Conservation (phyloP, 306 rosid species). For the Fagus sylvatica region DNA sequence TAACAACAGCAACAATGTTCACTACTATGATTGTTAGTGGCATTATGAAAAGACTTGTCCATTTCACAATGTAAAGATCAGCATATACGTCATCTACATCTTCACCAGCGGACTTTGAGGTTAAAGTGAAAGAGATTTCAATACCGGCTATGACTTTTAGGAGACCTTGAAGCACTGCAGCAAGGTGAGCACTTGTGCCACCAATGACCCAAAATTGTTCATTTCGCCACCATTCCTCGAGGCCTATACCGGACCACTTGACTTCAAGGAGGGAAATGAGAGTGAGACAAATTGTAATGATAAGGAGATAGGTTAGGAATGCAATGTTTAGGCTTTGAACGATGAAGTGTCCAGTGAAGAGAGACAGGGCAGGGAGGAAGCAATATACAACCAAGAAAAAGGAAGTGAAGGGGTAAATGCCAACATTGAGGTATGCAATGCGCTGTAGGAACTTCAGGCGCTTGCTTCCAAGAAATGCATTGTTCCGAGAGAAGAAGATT, state of each 20-base stretch:
- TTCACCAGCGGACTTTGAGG: constrained; percentile 59
- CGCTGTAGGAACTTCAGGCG: constrained; percentile 85
- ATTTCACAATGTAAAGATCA: constrained; percentile 70
- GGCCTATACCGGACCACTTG: constrained; percentile 76
- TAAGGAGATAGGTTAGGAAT: constrained; percentile 56
- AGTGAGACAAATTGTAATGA: constrained; percentile 50
- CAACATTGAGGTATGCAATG: constrained; percentile 72
- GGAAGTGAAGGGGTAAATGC: constrained; percentile 84
- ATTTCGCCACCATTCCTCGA: constrained; percentile 85
- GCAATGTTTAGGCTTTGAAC: constrained; percentile 53
- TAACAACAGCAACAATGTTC: constrained; percentile 55
- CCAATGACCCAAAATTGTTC: constrained; percentile 91
- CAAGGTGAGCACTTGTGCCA: constrained; percentile 86
- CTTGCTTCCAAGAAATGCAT: constrained; percentile 62
- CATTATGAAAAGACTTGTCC: constrained; percentile 82
- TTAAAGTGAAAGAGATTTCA: constrained; percentile 68
- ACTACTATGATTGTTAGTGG: constrained; percentile 61
- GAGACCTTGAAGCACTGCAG: constrained; percentile 73
- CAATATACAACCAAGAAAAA: constrained; percentile 62
- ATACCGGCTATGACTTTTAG: constrained; percentile 69
- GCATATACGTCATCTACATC: constrained; percentile 65
- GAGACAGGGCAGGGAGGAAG: constrained; percentile 75
- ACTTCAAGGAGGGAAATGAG: constrained; percentile 80
- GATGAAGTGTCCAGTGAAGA: constrained; percentile 73
- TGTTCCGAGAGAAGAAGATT: constrained; percentile 80